Evolutionary conservation across 495 filamentous ascomycete genomes (phyloP), one percentile per base, ranked within the genome.

Genomic region (Xylaria flabelliformis): DNA sequence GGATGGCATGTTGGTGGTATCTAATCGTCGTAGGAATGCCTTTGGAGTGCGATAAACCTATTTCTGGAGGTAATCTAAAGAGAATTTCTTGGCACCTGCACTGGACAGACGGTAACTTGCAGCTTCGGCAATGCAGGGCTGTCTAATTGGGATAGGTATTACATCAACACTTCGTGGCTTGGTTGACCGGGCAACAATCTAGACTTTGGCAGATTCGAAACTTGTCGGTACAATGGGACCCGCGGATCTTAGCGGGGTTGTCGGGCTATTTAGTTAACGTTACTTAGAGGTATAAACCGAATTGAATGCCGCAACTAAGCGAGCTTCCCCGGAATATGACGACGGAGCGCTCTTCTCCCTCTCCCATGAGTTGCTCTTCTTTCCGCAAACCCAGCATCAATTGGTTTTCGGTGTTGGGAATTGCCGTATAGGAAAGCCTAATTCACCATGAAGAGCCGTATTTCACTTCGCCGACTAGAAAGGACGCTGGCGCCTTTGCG

Each of bases 111-210:
- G 56, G 68, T 12, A 56, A 56, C 69, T 41, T 64, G 69, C 69
- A 64, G 69, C 59, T 58, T 53, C 21, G 50, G 53, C 17, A 24
- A 58, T 69, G 66, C 66, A 69, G 34, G 58, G 55, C 36, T 51
- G 12, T 42, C 8, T 46, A 32, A 59, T 42, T 41, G n/a, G n/a
- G n/a, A n/a, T n/a, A 26, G 48, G 39, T 46, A 56, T 71, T 46
- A 55, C 69, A 73, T 75, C 67, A 75, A 80, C 69, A 77, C 48
- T 67, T 67, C 41, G 26, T 29, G 58, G 41, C 70, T 75, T 63
- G 72, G 83, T 84, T 83, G 81, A 71, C 80, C 48, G 73, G 81
- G 77, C 81, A 85, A 85, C 83, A 70, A 74, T 76, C 69, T 39
- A 15, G n/a, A 50, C 24, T 26, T 29, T 17, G 12, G n/a, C n/a